These are phyloP conservation scores for Trametes versicolor DNA, from an alignment of 1,284 basidiomycete species.

Conservation along the genomic window DNA sequence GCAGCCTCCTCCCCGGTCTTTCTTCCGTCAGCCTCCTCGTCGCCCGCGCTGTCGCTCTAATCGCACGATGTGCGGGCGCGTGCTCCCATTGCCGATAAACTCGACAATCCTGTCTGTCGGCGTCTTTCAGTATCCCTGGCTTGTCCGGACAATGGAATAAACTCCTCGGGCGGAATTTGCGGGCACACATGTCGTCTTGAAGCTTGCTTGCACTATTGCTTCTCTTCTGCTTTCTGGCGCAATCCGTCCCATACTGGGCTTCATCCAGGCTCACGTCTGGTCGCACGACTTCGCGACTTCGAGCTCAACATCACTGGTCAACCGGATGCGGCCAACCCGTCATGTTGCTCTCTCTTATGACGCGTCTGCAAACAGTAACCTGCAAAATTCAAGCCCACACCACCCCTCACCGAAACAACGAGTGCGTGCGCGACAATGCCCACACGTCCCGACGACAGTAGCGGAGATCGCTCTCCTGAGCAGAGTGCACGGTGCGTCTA, in stretches of 20 bases:
- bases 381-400: neutral
- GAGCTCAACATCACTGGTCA: constrained; percentile 24
- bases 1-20: neutral
- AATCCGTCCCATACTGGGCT: neutral
- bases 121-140: neutral
- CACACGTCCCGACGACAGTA: neutral
- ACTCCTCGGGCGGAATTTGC: neutral
- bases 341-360: constrained; percentile 16
- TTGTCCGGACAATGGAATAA: neutral
- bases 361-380: neutral
- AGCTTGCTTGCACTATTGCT: neutral
- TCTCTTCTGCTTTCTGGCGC: neutral
- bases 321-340: constrained; percentile 18
- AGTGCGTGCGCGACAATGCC: neutral
- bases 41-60: neutral
- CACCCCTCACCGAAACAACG: constrained; percentile 1
- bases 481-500: constrained; percentile 1
- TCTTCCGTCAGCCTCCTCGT: neutral
- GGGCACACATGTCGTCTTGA: neutral
- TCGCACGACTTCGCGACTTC: neutral
- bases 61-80: neutral
- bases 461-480: neutral
- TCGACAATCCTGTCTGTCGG: neutral
- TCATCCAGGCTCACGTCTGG: neutral
- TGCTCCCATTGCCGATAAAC: neutral